phyloP scores from a whole-genome alignment of 2,329 filamentous ascomycete genomes.

The Ascochyta clinopodiicola region DNA sequence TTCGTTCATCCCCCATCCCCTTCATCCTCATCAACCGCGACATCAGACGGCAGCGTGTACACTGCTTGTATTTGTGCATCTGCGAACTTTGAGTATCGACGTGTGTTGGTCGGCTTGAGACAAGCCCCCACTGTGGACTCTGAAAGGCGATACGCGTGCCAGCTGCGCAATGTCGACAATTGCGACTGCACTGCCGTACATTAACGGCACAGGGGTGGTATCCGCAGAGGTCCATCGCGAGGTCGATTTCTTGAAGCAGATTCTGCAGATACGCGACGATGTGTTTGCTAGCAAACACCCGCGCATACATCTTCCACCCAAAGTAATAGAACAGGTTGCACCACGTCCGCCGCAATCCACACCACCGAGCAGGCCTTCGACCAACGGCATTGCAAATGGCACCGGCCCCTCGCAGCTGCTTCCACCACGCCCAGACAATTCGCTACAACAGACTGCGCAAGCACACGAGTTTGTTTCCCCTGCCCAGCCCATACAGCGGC shows the following conservation, averaged over 20 bases:
- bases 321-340: conserved; percentile 56
- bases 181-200: conserved; percentile 34
- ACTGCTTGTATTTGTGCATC: conserved; percentile 37
- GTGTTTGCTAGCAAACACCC: conserved; percentile 79
- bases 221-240: conserved; percentile 51
- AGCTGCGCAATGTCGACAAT: conserved; percentile 41
- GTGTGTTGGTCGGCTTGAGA: conserved; percentile 26
- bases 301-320: conserved; percentile 63
- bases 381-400: conserved; percentile 42
- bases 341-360: conserved; percentile 40
- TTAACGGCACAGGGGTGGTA: conserved; percentile 46
- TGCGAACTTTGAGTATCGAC: conserved; percentile 24
- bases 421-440: conserved; percentile 41
- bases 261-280: conserved; percentile 80
- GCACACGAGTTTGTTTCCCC: conserved; percentile 32
- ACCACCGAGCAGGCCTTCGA: conserved; percentile 36
- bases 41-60: conserved; percentile 30
- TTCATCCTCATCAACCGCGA: conserved; percentile 30
- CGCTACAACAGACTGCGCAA: conserved; percentile 31
- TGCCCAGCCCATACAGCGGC: conserved; percentile 35
- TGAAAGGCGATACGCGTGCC: conserved; percentile 29
- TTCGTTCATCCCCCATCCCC: conserved; percentile 25
- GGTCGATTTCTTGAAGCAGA: conserved; percentile 71
- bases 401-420: conserved; percentile 30
- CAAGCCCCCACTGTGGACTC: conserved; percentile 25